Evolutionary conservation across 176 grass and related monocot species (phyloP).

Genomic region (Carex scoparia): DNA sequence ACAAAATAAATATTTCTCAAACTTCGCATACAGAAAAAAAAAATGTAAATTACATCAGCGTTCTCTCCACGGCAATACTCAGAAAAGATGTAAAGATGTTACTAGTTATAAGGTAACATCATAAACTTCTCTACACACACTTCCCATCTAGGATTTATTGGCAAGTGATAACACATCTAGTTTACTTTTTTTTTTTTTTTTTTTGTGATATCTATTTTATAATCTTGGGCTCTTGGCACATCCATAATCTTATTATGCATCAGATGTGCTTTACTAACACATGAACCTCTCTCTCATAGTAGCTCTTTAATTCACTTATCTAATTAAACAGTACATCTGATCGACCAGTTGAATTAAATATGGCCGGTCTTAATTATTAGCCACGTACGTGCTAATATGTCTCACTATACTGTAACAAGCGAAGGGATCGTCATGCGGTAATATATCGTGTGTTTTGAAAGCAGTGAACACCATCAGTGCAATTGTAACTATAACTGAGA

Average conservation of each 20-base stretch:
- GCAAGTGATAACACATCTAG: neutral
- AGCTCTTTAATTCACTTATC: neutral
- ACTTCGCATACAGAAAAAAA: neutral
- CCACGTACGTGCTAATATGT: neutral
- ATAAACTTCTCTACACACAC: neutral
- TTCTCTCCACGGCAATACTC: neutral
- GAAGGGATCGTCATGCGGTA: constrained; percentile 72
- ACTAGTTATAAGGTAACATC: neutral
- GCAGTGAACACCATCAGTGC: constrained; percentile 64
- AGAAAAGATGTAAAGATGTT: neutral
- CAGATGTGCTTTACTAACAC: neutral
- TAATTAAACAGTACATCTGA: neutral
- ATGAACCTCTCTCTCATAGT: constrained; percentile 10
- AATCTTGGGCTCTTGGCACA: neutral
- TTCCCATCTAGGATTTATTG: neutral
- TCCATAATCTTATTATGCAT: constrained; percentile 12
- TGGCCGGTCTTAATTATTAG: neutral
- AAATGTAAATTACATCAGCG: neutral
- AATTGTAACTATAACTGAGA: constrained; percentile 67
- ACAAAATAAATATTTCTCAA: neutral
- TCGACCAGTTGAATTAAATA: neutral
- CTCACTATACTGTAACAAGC: neutral
- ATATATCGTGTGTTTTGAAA: constrained; percentile 45
- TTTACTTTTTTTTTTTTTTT: too few species aligned
- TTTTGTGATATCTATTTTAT: neutral